phyloP scores from a whole-genome alignment of 441 rosid species.

The Jatropha podagrica region DNA sequence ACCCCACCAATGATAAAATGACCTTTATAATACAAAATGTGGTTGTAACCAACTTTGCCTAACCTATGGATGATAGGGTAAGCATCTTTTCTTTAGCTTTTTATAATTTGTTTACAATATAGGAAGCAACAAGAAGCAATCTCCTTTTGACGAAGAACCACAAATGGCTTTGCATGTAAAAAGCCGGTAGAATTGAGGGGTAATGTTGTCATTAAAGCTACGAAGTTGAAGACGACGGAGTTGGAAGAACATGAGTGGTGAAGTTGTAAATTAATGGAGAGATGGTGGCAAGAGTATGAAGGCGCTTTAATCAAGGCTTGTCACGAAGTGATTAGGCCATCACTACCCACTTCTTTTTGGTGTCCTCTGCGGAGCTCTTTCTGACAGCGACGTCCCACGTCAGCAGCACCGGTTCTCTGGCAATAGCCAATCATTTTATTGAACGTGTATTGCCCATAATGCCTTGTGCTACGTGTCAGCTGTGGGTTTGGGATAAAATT shows the following conservation, averaged over 20 bases:
- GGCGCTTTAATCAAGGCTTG: constrained; percentile 51
- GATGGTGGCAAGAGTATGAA: constrained; percentile 17
- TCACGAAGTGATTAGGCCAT: constrained; percentile 56
- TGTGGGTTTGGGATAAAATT: constrained; percentile 18
- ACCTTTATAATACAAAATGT: constrained; percentile 21
- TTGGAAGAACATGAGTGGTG: constrained; percentile 29
- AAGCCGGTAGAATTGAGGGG: neutral
- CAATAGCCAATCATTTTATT: constrained; percentile 15
- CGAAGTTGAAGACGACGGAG: neutral
- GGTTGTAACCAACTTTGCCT: constrained; percentile 30
- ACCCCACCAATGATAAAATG: constrained; percentile 31
- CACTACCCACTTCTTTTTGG: constrained; percentile 41
- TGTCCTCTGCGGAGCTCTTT: constrained; percentile 28
- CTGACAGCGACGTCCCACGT: constrained; percentile 44
- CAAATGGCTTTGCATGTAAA: neutral
- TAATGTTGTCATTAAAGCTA: neutral
- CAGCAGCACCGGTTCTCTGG: constrained; percentile 34
- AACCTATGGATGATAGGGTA: constrained; percentile 19
- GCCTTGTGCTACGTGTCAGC: constrained; percentile 30
- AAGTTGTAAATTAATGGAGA: constrained; percentile 20
- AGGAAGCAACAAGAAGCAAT: constrained; percentile 25
- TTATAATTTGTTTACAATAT: constrained; percentile 12
- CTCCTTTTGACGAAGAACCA: constrained; percentile 8
- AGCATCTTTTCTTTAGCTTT: constrained; percentile 20
- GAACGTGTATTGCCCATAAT: constrained; percentile 28